phyloP scores from a whole-genome alignment of 805 yeast species.

The Metschnikowia aberdeeniae region DNA sequence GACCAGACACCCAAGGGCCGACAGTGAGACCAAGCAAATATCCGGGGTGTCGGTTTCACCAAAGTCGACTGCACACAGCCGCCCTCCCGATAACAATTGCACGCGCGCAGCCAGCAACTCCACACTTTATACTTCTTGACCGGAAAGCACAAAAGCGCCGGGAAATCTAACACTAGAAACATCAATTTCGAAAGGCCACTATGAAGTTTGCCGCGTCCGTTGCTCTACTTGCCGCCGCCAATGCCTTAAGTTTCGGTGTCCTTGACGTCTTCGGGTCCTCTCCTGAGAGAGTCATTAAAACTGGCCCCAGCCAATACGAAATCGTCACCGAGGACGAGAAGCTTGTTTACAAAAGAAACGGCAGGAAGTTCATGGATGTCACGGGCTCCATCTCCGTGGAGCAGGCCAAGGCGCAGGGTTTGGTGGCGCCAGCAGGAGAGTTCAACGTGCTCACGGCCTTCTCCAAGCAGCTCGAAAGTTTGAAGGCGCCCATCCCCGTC shows the following conservation, averaged over 20 bases:
- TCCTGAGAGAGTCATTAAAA: constrained; percentile 28
- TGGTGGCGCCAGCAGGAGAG: constrained; percentile 15
- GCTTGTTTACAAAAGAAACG: constrained; percentile 34
- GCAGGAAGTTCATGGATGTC: constrained; percentile 60
- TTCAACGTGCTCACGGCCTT: constrained; percentile 19
- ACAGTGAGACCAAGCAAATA: too few species aligned
- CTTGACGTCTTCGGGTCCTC: not conserved
- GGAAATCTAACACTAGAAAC: too few species aligned
- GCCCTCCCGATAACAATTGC: too few species aligned
- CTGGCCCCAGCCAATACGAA: constrained; percentile 29
- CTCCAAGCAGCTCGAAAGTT: constrained; percentile 24
- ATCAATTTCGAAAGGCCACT: not conserved
- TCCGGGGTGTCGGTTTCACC: too few species aligned
- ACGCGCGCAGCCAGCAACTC: too few species aligned
- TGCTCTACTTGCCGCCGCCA: constrained; percentile 2
- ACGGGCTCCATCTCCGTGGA: constrained; percentile 45
- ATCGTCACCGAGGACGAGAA: constrained; percentile 37
- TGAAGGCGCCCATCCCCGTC: constrained; percentile 23
- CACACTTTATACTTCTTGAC: too few species aligned
- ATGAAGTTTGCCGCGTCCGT: constrained; percentile 7
- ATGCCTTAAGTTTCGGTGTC: constrained; percentile 14
- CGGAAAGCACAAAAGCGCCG: too few species aligned
- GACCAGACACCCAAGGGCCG: too few species aligned
- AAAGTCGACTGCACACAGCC: too few species aligned
- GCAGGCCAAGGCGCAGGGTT: constrained; percentile 29